phyloP scores from a whole-genome alignment of 306 rosid species.

The Cotoneaster glaucophyllus region DNA sequence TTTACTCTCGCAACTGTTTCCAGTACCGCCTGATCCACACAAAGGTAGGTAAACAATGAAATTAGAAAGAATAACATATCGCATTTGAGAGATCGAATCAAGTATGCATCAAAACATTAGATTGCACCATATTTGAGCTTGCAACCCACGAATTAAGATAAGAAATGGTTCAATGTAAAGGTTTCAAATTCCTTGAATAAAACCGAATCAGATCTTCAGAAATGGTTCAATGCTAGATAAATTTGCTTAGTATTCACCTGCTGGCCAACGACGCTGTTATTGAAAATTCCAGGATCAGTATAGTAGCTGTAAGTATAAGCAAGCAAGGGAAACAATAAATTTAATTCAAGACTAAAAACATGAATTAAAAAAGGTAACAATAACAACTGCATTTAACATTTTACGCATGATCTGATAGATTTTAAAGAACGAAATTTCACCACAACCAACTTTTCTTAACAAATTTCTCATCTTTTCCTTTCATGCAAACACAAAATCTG shows the following conservation, averaged over 20 bases:
- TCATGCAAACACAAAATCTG: no score
- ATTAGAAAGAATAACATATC: slow-evolving; percentile 1
- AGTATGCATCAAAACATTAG: neutral
- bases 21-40: slow-evolving; percentile 74
- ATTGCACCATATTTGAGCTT: neutral
- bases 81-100: neutral
- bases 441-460: no score
- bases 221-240: neutral
- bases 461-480: no score
- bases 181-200: neutral
- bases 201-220: neutral
- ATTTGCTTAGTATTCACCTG: no score
- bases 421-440: neutral
- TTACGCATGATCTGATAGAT: neutral
- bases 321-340: no score
- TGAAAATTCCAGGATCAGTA: no score
- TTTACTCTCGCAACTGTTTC: slow-evolving; percentile 98
- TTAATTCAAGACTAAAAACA: no score
- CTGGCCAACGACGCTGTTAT: no score
- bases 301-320: no score
- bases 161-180: neutral
- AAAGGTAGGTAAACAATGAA: neutral
- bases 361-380: no score
- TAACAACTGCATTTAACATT: no score
- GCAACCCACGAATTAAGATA: neutral